Base-by-base conservation (phyloP, 176 grass and related monocot species). In the Lolium rigidum region DNA sequence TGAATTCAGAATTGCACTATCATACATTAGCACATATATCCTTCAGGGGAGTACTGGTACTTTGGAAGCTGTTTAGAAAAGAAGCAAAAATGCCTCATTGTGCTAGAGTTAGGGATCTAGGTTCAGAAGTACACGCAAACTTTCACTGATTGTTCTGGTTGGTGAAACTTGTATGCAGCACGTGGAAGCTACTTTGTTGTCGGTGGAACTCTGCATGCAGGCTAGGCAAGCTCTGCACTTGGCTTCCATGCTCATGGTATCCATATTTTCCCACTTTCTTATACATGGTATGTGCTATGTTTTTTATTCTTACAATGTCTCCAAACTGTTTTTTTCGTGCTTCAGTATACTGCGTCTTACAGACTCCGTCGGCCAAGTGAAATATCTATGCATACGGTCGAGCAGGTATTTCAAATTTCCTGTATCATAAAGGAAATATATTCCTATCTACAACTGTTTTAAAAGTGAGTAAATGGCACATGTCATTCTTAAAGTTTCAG, bases 121-220 rank as follows among this genome's bases (percentile, higher is more conserved):
- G 31, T 68, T 37, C 35, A 38, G 31, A 68, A 17, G 65, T 39
- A 17, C 16, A 68, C 7, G 15, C 65, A 68, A n/a, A 18, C 65
- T 68, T 68, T 68, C 65, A 68, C 65, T 68, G 11, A 68, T 68
- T 65, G 15, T 6, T 68, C 16, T 38, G 35, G 15, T 68, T 35
- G 65, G 65, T 68, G 65, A 68, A 68, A 38, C 65, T 68, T 68
- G 65, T 68, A 58, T 58, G 18, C 56, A 68, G 65, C 65, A 39
- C 35, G 65, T 68, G 31, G 65, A 68, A 68, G 35, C 65, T 37
- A 17, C 31, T 8, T 37, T 38, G 65, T 68, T 68, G 65, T 68
- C 65, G 15, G 31, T 38, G 65, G 65, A 68, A 68, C 65, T 68
- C 31, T 68, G 31, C 31, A 18, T 9, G 15, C 65, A 68, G 65